Conservation (phyloP, 257 asterid genomes). For the Leonotis leonurus region DNA sequence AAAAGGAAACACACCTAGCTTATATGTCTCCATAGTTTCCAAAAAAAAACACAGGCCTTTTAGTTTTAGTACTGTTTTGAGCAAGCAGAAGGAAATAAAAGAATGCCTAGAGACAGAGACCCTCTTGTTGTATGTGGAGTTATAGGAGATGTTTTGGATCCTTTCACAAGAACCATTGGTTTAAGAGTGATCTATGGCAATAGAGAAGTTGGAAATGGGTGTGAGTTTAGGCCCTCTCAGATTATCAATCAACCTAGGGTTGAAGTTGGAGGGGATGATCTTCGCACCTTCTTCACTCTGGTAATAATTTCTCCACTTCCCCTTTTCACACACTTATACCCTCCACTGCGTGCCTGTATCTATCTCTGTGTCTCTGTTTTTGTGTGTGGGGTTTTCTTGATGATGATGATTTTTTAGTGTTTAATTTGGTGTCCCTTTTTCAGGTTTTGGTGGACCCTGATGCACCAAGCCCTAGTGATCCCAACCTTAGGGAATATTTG, state of each 20-base stretch:
- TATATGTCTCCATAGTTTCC: neutral
- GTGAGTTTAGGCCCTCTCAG: slow-evolving; percentile 63
- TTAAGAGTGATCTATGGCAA: slow-evolving; percentile 33
- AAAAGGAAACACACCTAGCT: too few species aligned
- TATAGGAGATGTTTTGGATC: slow-evolving; percentile 62
- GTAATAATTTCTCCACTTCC: slow-evolving; percentile 10
- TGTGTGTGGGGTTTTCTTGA: too few species aligned
- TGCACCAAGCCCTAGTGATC: slow-evolving; percentile 74
- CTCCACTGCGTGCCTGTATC: too few species aligned
- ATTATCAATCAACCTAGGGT: slow-evolving; percentile 56
- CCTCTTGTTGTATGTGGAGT: slow-evolving; percentile 62
- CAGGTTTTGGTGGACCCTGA: slow-evolving; percentile 74
- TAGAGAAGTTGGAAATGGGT: slow-evolving; percentile 52
- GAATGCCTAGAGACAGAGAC: slow-evolving; percentile 54
- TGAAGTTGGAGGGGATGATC: slow-evolving; percentile 63
- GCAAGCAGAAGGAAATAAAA: too few species aligned
- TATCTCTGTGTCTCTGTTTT: too few species aligned
- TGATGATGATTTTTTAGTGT: too few species aligned
- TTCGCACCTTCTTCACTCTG: slow-evolving; percentile 58
- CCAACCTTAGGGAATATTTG: slow-evolving; percentile 55
- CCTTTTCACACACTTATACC: neutral
- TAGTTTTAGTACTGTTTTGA: too few species aligned
- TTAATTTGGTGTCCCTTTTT: too few species aligned
- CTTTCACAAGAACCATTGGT: slow-evolving; percentile 39
- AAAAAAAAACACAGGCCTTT: too few species aligned